These are phyloP conservation scores for Metschnikowia proteae DNA, from an alignment of 805 yeast species.

Conservation along the genomic window DNA sequence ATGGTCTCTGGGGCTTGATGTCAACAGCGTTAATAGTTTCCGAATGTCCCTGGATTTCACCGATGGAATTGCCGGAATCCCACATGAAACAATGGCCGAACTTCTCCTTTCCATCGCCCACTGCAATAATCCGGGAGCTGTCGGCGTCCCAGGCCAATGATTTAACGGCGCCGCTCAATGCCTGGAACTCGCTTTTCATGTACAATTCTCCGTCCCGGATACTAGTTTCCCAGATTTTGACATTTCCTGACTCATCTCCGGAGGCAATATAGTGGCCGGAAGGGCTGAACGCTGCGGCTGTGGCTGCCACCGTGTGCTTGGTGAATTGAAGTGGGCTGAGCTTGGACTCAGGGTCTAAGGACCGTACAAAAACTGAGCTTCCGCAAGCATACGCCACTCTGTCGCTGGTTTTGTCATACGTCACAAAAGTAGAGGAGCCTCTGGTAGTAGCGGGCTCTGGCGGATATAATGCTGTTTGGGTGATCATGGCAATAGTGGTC, in stretches of 20 bases:
- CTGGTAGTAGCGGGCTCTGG: conserved; percentile 79
- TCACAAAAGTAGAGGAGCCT: conserved; percentile 65
- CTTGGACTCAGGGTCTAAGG: conserved; percentile 49
- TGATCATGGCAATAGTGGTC: conserved; percentile 16
- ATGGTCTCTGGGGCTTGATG: conserved; percentile 83
- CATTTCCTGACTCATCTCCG: conserved; percentile 88
- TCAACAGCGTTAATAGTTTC: conserved; percentile 79
- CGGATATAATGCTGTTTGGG: conserved; percentile 44
- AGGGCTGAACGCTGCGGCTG: conserved; percentile 85
- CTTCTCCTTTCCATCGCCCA: conserved; percentile 88
- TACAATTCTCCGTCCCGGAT: conserved; percentile 43
- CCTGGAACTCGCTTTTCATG: conserved; percentile 75
- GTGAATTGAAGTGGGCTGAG: conserved; percentile 57
- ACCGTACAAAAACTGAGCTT: conserved; percentile 70
- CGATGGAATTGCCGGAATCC: conserved; percentile 96
- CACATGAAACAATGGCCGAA: conserved; percentile 90
- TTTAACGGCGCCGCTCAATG: conserved; percentile 75
- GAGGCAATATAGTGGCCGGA: conserved; percentile 87
- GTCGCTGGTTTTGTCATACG: conserved; percentile 67
- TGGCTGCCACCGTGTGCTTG: conserved; percentile 66
- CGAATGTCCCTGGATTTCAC: conserved; percentile 92
- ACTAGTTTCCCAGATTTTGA: conserved; percentile 75
- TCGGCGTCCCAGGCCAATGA: conserved; percentile 93
- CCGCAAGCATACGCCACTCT: conserved; percentile 80
- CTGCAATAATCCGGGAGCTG: conserved; percentile 80